A percentile compares a stretch with the other conserved stretches of the same genome.
These are phyloP conservation scores for Pilasporangium apinafurcum DNA, from an alignment of 352 stramenopile species.

Conservation along the genomic window DNA sequence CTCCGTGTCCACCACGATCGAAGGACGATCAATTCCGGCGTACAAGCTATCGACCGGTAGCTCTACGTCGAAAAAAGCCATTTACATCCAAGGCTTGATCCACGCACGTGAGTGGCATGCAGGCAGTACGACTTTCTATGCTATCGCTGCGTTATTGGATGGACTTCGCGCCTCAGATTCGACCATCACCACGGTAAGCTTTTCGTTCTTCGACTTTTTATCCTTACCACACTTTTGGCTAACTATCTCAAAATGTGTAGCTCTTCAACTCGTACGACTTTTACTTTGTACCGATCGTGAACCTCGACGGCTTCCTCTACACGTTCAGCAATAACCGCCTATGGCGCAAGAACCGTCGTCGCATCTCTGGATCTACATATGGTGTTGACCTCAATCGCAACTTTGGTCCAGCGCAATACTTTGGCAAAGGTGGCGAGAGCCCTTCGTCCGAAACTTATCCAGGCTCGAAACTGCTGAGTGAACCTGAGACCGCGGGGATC, in stretches of 20 bases:
- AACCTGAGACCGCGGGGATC: constrained; percentile 16
- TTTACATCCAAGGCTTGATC: constrained; percentile 12
- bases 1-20: constrained; percentile 5
- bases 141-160: constrained; percentile 8
- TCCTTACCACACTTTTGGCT: too few relatives aligned
- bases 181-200: constrained; percentile 2
- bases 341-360: constrained; percentile 25
- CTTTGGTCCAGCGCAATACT: constrained; percentile 11
- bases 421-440: constrained; percentile 1
- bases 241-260: constrained; percentile 2
- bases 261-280: constrained; percentile 13
- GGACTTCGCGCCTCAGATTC: constrained; percentile 9
- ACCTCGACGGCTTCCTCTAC: constrained; percentile 25
- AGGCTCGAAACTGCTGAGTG: constrained; percentile 7
- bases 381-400: constrained; percentile 28
- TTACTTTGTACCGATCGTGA: constrained; percentile 24
- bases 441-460: constrained; percentile 15
- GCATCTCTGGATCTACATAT: constrained; percentile 4
- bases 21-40: constrained; percentile 12
- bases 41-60: constrained; percentile 14
- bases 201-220: too few relatives aligned
- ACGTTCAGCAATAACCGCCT: constrained; percentile 13
- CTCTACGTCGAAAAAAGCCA: constrained; percentile 1
- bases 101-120: constrained; percentile 9
- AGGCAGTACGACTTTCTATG: constrained; percentile 6